Evolutionary conservation across 2,329 filamentous ascomycete genomes (phyloP).

Genomic region (Penicillium sp.): DNA sequence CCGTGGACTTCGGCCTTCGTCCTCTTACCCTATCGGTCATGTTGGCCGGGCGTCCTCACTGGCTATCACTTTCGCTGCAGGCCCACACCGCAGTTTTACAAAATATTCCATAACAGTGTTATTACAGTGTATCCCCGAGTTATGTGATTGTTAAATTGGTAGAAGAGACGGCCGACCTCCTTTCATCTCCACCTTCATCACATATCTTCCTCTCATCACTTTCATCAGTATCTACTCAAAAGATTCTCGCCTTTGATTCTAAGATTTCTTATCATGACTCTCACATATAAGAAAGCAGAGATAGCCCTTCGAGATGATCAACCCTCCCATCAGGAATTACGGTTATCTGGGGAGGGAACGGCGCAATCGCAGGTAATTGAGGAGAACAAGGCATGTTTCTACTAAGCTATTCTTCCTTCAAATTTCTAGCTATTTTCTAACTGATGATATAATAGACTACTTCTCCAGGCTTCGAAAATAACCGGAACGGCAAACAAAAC

Average conservation of each 20-base stretch:
- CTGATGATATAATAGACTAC: not conserved
- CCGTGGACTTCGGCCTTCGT: not conserved
- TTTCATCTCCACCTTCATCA: not conserved
- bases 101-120: not conserved
- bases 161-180: not conserved
- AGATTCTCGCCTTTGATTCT: not conserved
- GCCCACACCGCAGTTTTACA: not conserved
- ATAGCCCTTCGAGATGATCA: not conserved
- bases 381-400: not conserved
- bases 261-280: not conserved
- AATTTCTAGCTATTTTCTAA: not conserved
- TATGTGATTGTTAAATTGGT: not conserved
- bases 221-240: not conserved
- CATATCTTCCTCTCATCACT: not conserved
- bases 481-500: not conserved
- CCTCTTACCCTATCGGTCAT: not conserved
- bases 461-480: not conserved
- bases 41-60: not conserved
- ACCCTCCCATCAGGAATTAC: not conserved
- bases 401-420: not conserved
- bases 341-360: not conserved
- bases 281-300: not conserved
- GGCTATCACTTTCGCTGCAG: not conserved
- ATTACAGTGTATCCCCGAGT: not conserved
- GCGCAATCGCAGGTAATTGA: not conserved